Evolutionary conservation across 331 rosid genomes (phyloP).

Genomic region (Prunus yedoensis): DNA sequence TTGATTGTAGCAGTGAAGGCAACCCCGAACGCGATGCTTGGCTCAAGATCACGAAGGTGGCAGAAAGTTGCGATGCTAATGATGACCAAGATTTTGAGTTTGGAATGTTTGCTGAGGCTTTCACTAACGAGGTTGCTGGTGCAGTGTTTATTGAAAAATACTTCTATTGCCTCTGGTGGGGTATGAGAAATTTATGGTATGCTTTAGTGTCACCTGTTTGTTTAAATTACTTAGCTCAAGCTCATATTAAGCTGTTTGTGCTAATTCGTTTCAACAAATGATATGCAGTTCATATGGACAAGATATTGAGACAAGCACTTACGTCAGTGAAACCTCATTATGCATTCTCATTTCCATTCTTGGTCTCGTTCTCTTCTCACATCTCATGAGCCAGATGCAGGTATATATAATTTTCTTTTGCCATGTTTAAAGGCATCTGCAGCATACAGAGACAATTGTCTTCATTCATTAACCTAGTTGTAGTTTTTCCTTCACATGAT

Average conservation of each 20-base stretch:
- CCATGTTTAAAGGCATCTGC: not conserved
- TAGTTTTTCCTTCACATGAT: not conserved
- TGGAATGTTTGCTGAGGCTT: slow-evolving; percentile 67
- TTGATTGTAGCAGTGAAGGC: slow-evolving; percentile 42
- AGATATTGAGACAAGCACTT: slow-evolving; percentile 50
- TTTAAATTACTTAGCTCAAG: not conserved
- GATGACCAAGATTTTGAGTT: slow-evolving; percentile 47
- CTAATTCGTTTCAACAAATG: not conserved
- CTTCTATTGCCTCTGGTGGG: slow-evolving; percentile 97
- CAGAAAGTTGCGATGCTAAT: slow-evolving; percentile 54
- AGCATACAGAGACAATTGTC: not conserved
- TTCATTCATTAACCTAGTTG: not conserved
- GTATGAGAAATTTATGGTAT: slow-evolving; percentile 72
- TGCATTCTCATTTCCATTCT: slow-evolving; percentile 58
- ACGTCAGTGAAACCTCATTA: slow-evolving; percentile 54
- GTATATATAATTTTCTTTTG: slow-evolving; percentile 35
- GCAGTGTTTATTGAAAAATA: slow-evolving; percentile 55
- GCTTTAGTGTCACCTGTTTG: not conserved
- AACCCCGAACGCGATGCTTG: slow-evolving; percentile 49
- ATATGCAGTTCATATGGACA: slow-evolving; percentile 82
- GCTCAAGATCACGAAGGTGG: slow-evolving; percentile 43
- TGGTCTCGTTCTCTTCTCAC: slow-evolving; percentile 82
- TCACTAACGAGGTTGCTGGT: slow-evolving; percentile 62
- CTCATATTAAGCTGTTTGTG: not conserved
- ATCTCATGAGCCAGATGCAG: slow-evolving; percentile 96